These are phyloP conservation scores for Pythium dissotocum DNA, from an alignment of 352 stramenopile species.

Conservation along the genomic window DNA sequence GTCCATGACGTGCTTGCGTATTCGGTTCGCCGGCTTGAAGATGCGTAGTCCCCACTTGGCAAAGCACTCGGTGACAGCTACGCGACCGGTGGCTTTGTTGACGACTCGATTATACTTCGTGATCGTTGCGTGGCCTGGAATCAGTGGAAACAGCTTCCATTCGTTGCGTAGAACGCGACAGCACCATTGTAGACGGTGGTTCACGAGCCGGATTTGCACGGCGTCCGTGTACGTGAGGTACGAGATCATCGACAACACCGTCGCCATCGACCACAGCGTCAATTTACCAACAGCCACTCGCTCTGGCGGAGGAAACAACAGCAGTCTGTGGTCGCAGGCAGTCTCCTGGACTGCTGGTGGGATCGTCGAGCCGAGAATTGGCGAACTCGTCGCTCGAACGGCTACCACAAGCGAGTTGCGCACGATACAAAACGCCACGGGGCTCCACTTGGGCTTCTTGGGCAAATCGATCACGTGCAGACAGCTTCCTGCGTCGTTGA, in stretches of 20 bases:
- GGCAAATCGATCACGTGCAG: conserved; percentile 36
- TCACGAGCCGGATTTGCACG: conserved; percentile 40
- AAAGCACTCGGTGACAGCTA: conserved; percentile 51
- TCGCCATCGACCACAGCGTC: conserved; percentile 27
- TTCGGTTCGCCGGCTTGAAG: conserved; percentile 41
- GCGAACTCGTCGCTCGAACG: neutral
- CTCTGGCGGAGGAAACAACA: conserved; percentile 29
- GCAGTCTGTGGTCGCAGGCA: conserved; percentile 20
- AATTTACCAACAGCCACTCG: conserved; percentile 34
- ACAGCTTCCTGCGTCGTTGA: conserved; percentile 43
- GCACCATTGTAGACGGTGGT: conserved; percentile 38
- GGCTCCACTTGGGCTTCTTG: conserved; percentile 24
- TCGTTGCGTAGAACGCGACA: conserved; percentile 47
- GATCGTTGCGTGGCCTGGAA: conserved; percentile 29
- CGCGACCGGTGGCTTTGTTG: conserved; percentile 39
- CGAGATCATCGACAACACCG: conserved; percentile 27
- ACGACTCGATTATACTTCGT: conserved; percentile 43
- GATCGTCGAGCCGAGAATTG: neutral
- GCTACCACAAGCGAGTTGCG: conserved; percentile 19
- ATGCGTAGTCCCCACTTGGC: conserved; percentile 57
- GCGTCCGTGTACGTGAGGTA: conserved; percentile 59
- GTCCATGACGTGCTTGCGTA: conserved; percentile 57
- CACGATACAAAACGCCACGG: conserved; percentile 25
- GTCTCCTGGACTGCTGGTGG: neutral
- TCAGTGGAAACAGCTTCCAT: conserved; percentile 53